phyloP scores from a whole-genome alignment of 2,329 filamentous ascomycete genomes.

The Zalaria sp. region DNA sequence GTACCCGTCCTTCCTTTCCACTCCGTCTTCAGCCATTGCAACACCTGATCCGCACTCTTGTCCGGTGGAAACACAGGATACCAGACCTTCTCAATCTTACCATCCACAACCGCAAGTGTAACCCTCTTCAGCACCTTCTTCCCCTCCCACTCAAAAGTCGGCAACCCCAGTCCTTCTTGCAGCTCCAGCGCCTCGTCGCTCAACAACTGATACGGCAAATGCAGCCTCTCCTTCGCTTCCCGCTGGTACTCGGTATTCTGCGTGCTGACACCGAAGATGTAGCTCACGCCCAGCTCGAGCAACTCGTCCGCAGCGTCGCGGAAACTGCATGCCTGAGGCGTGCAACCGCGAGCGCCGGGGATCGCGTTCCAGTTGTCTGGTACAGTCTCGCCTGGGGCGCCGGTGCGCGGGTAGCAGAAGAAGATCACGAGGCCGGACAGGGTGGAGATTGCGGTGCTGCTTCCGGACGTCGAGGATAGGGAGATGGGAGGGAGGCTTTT shows the following conservation, averaged over 20 bases:
- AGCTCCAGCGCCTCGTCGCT: conserved; percentile 25
- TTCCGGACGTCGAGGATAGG: conserved; percentile 19
- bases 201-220: conserved; percentile 26
- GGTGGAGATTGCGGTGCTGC: conserved; percentile 17
- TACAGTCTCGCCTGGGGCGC: conserved; percentile 24
- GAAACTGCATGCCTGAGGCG: conserved; percentile 30
- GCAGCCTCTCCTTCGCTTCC: conserved; percentile 22
- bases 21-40: conserved; percentile 15
- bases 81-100: conserved; percentile 25
- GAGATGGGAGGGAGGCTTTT: conserved; percentile 17
- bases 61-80: conserved; percentile 31
- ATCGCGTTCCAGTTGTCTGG: conserved; percentile 27
- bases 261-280: conserved; percentile 26
- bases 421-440: conserved; percentile 24
- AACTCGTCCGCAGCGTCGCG: conserved; percentile 20
- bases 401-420: conserved; percentile 29
- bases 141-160: conserved; percentile 25
- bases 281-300: conserved; percentile 14
- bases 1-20: background rate
- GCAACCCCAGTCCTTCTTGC: conserved; percentile 19
- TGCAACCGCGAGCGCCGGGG: conserved; percentile 29
- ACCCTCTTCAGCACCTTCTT: conserved; percentile 23
- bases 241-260: conserved; percentile 26
- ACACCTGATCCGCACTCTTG: conserved; percentile 23
- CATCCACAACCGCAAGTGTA: conserved; percentile 24